phyloP scores from a whole-genome alignment of 352 stramenopile species.

The Blastocystis sp. region DNA sequence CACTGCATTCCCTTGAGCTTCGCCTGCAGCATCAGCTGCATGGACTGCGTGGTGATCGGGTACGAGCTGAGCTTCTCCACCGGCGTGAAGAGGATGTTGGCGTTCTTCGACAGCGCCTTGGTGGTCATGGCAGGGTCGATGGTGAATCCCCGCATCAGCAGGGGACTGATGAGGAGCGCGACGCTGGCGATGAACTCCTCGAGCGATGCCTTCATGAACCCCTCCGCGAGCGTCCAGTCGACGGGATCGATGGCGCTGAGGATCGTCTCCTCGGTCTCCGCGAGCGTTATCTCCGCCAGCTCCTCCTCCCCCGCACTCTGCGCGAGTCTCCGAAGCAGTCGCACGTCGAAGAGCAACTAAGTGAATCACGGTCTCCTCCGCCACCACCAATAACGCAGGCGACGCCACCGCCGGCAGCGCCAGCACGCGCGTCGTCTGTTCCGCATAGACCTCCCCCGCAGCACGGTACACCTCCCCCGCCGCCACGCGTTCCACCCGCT shows the following conservation, averaged over 20 bases:
- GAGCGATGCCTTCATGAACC: constrained; percentile 13
- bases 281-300: background rate
- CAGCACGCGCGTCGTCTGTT: background rate
- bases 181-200: constrained; percentile 36
- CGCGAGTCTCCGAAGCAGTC: background rate
- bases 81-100: constrained; percentile 28
- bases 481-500: no score
- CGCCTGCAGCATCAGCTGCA: constrained; percentile 26
- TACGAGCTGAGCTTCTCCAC: constrained; percentile 27
- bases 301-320: background rate
- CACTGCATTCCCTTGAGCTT: background rate
- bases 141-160: background rate
- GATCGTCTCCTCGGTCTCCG: background rate
- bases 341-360: constrained; percentile 25
- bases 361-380: background rate
- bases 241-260: constrained; percentile 46
- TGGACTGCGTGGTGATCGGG: constrained; percentile 7
- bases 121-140: background rate
- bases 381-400: background rate
- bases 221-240: constrained; percentile 40
- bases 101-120: constrained; percentile 21
- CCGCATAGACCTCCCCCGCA: no score
- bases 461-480: no score
- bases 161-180: constrained; percentile 26
- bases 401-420: background rate